Percentiles rank a stretch among this genome's conserved stretches.
These are phyloP conservation scores for Fusarium keratoplasticum DNA, from an alignment of 2,329 filamentous ascomycete genomes.

Conservation along the genomic window DNA sequence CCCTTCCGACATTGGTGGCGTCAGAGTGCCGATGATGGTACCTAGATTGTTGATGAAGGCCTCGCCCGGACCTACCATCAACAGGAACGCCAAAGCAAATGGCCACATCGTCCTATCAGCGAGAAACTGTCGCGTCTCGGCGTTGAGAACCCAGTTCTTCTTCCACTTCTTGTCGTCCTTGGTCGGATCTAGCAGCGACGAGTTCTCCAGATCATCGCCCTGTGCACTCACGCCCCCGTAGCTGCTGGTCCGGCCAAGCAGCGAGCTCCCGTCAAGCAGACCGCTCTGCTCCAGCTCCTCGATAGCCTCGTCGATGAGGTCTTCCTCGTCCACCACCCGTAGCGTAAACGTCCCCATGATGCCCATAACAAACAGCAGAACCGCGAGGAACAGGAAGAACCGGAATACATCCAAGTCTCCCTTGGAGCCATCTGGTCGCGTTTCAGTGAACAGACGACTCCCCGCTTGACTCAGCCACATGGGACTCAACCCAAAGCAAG, in stretches of 20 bases:
- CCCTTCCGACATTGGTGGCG: constrained; percentile 64
- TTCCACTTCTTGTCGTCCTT: constrained; percentile 70
- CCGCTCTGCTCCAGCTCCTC: constrained; percentile 93
- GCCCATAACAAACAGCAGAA: constrained; percentile 78
- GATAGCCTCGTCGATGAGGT: constrained; percentile 89
- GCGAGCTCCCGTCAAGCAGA: constrained; percentile 78
- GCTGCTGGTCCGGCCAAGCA: constrained; percentile 69
- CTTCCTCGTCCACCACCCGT: constrained; percentile 83
- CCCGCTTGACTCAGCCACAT: constrained; percentile 96
- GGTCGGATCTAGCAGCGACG: constrained; percentile 52
- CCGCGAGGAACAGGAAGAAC: constrained; percentile 87
- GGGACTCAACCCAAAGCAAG: constrained; percentile 90
- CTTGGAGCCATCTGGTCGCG: constrained; percentile 69
- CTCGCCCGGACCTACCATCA: constrained; percentile 95
- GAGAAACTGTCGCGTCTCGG: constrained; percentile 87
- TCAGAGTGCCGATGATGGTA: constrained; percentile 89
- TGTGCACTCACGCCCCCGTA: constrained; percentile 72
- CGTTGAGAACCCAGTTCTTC: constrained; percentile 92
- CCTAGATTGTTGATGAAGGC: constrained; percentile 98
- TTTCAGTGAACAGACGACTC: constrained; percentile 80
- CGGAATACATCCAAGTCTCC: constrained; percentile 80
- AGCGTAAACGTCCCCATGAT: constrained; percentile 79
- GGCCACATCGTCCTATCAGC: constrained; percentile 95
- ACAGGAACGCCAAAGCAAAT: constrained; percentile 89
- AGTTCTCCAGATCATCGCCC: constrained; percentile 59